phyloP scores from a whole-genome alignment of 495 filamentous ascomycete genomes.

The Parathielavia appendiculata region DNA sequence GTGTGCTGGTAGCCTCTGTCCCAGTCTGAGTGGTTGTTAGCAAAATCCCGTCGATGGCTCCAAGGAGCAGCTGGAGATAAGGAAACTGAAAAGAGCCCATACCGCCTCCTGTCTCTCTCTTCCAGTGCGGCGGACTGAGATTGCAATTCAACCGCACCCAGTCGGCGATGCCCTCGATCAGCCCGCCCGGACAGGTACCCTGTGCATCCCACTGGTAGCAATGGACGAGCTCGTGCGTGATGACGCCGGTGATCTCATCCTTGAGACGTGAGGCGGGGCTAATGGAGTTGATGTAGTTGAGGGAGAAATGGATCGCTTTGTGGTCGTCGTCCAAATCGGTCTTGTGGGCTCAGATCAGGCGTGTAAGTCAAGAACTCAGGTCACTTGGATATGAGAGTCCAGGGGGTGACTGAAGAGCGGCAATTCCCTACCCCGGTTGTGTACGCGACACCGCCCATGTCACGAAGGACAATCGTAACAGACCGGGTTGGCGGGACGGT shows the following conservation, averaged over 20 bases:
- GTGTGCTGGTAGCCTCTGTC: conserved; percentile 91
- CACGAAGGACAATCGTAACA: conserved; percentile 78
- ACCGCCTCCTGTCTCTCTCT: conserved; percentile 37
- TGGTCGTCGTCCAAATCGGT: conserved; percentile 78
- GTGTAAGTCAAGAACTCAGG: conserved; percentile 2
- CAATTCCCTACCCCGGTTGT: conserved; percentile 58
- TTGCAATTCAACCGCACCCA: conserved; percentile 78
- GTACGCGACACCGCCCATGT: conserved; percentile 80
- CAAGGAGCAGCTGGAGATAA: not conserved
- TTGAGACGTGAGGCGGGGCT: conserved; percentile 36
- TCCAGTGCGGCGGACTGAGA: conserved; percentile 82
- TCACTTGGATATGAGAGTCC: not conserved
- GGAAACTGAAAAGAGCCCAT: conserved; percentile 4
- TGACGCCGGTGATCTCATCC: conserved; percentile 75
- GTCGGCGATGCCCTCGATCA: conserved; percentile 92
- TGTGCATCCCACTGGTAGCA: conserved; percentile 81
- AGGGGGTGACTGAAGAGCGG: not conserved
- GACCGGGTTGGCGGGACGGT: conserved; percentile 55
- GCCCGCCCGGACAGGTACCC: conserved; percentile 62
- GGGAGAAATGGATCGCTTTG: conserved; percentile 90
- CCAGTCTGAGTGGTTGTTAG: conserved; percentile 50
- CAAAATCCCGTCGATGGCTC: too few relatives aligned
- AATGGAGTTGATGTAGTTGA: conserved; percentile 60
- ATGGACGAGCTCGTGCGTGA: conserved; percentile 92
- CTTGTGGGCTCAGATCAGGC: not conserved